Percentiles rank a stretch among this genome's conserved stretches.
phyloP scores from a whole-genome alignment of 2,329 filamentous ascomycete species.

The Didymella segeticola region DNA sequence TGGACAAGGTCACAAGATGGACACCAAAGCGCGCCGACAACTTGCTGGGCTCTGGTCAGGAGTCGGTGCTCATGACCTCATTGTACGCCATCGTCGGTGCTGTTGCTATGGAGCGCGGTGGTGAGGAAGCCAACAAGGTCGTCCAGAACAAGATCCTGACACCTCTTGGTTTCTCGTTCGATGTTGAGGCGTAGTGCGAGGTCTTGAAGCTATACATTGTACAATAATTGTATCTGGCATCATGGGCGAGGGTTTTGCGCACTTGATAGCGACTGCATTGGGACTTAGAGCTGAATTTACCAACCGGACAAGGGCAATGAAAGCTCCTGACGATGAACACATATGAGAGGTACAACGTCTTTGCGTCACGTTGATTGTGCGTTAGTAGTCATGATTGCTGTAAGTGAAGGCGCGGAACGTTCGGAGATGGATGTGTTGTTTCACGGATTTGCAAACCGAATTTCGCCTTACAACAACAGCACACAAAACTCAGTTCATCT shows the following conservation, averaged over 20 bases:
- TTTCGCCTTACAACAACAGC: not conserved
- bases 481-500: not conserved
- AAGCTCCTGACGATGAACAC: slow-evolving; percentile 10
- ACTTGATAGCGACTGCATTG: slow-evolving; percentile 20
- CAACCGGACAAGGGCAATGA: slow-evolving; percentile 13
- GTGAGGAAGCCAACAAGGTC: slow-evolving; percentile 75
- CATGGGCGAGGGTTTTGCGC: slow-evolving; percentile 16
- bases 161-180: slow-evolving; percentile 48
- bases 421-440: slow-evolving; percentile 10
- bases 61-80: slow-evolving; percentile 76
- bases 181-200: slow-evolving; percentile 9
- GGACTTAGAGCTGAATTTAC: slow-evolving; percentile 12
- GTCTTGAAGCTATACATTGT: slow-evolving; percentile 6
- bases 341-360: too few relatives aligned
- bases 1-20: slow-evolving; percentile 84
- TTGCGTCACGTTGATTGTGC: not conserved
- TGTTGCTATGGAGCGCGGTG: slow-evolving; percentile 85
- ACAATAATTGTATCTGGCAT: slow-evolving; percentile 19
- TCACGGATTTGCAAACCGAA: not conserved
- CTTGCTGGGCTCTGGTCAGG: slow-evolving; percentile 73
- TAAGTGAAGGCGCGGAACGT: not conserved
- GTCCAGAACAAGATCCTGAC: slow-evolving; percentile 77
- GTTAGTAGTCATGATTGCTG: not conserved
- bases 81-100: slow-evolving; percentile 89
- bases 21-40: slow-evolving; percentile 78